Conservation (phyloP, 129 eudicot species). For the Rutidosis leptorrhynchoides region DNA sequence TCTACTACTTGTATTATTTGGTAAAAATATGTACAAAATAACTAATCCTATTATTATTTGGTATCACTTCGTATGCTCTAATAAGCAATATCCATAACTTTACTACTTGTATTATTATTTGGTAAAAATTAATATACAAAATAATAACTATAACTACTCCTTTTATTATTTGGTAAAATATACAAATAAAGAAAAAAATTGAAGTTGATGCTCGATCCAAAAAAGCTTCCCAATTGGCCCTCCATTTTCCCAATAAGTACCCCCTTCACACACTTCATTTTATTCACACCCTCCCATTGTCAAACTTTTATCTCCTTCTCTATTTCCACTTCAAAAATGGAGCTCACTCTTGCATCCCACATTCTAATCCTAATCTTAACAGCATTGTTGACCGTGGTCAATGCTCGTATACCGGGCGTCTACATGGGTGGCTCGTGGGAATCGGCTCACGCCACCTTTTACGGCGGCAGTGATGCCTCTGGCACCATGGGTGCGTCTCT, state of each 20-base stretch:
- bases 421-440: conserved; percentile 43
- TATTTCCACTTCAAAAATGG: conserved; percentile 25
- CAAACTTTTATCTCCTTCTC: not conserved
- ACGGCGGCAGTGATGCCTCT: conserved; percentile 52
- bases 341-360: not conserved
- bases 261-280: conserved; percentile 26
- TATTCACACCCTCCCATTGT: conserved; percentile 17
- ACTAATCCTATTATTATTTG: too few relatives aligned
- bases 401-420: conserved; percentile 39
- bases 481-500: conserved; percentile 47
- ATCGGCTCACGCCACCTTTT: conserved; percentile 52
- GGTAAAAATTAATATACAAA: not conserved
- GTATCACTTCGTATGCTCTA: not conserved
- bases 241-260: conserved; percentile 24
- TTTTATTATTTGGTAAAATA: too few relatives aligned
- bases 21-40: too few relatives aligned
- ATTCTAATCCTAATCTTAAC: conserved; percentile 13
- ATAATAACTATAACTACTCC: too few relatives aligned
- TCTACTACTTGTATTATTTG: too few relatives aligned
- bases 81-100: not conserved
- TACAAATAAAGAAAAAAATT: not conserved
- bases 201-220: conserved; percentile 14
- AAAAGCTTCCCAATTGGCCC: conserved; percentile 7
- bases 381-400: conserved; percentile 1
- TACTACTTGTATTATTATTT: too few relatives aligned